Evolutionary conservation across 305 asterid species (phyloP).

Genomic region (Caryopteris hybrid): DNA sequence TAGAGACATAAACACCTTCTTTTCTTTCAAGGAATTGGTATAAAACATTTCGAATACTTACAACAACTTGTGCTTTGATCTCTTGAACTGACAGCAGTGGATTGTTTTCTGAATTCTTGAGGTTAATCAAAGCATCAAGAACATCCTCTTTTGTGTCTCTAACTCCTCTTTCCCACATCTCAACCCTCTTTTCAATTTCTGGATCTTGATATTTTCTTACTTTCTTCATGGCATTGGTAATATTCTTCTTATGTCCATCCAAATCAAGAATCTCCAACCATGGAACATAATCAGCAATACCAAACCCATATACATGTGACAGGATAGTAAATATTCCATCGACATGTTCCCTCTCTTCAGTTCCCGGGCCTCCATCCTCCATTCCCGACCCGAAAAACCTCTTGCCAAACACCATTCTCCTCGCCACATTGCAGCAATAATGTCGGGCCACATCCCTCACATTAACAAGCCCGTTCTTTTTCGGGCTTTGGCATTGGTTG

Average conservation of each 20-base stretch:
- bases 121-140: constrained; percentile 33
- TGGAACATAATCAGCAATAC: constrained; percentile 24
- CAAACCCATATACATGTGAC: constrained; percentile 13
- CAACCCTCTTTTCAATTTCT: constrained; percentile 11
- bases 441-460: constrained; percentile 2
- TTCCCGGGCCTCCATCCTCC: constrained; percentile 25
- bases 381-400: constrained; percentile 23
- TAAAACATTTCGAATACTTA: constrained; percentile 7
- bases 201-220: constrained; percentile 25
- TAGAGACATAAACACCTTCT: too few relatives aligned
- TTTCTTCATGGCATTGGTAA: not conserved
- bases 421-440: constrained; percentile 14
- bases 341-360: constrained; percentile 24
- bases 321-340: constrained; percentile 13
- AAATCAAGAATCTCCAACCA: constrained; percentile 23
- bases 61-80: constrained; percentile 22
- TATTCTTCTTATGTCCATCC: constrained; percentile 19
- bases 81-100: constrained; percentile 17
- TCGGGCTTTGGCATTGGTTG: not conserved
- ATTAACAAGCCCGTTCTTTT: constrained; percentile 5
- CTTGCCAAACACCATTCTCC: constrained; percentile 17
- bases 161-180: constrained; percentile 25
- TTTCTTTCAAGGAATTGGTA: too few relatives aligned
- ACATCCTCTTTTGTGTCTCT: constrained; percentile 16
- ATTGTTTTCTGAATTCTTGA: constrained; percentile 8